Percentiles rank a stretch among this genome's conserved stretches.
These are phyloP conservation scores for Tricholoma terreum DNA, from an alignment of 768 basidiomycete genomes.

Conservation along the genomic window DNA sequence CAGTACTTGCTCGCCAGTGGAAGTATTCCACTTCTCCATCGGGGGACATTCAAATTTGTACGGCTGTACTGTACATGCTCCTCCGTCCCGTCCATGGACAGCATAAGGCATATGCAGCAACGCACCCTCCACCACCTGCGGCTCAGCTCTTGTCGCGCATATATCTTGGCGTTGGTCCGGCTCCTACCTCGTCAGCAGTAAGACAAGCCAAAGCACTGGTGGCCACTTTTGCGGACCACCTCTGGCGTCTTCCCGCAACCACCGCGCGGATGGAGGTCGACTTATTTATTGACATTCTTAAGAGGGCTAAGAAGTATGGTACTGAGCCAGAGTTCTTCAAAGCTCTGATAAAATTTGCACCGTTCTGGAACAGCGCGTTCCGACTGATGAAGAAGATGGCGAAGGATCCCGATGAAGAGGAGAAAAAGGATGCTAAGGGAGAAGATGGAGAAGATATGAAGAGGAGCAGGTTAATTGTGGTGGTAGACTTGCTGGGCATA, in stretches of 20 bases:
- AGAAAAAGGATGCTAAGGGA: background rate
- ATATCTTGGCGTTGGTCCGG: conserved; percentile 4
- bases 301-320: background rate
- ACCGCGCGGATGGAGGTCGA: background rate
- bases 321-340: conserved; percentile 4
- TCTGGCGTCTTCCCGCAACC: background rate
- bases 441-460: background rate
- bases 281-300: background rate
- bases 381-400: conserved; percentile 8
- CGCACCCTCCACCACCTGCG: background rate
- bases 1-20: conserved; percentile 10
- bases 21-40: background rate
- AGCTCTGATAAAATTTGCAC: background rate
- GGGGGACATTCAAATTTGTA: background rate
- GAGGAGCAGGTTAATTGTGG: background rate
- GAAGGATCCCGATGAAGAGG: background rate
- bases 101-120: conserved; percentile 1
- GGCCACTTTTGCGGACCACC: conserved; percentile 1
- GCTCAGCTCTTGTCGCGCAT: background rate
- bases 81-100: conserved; percentile 2
- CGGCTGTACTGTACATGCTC: background rate
- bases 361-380: conserved; percentile 9
- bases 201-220: conserved; percentile 8
- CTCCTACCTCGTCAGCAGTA: background rate
- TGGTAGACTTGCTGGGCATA: background rate